Conservation (phyloP, 2,329 filamentous ascomycete genomes). For the Metarhizium brunneum region DNA sequence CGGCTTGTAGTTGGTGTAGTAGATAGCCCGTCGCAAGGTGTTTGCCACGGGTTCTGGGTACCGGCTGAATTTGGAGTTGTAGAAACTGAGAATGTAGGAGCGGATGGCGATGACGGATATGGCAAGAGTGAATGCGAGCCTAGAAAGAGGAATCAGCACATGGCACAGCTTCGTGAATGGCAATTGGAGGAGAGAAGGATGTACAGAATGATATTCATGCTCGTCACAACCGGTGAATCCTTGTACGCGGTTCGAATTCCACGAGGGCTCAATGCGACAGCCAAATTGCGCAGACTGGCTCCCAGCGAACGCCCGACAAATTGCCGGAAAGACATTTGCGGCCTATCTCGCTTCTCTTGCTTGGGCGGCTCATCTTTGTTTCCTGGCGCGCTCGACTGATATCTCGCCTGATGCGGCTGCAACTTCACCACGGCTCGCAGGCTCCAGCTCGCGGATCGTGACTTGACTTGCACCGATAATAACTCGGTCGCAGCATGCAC, state of each 20-base stretch:
- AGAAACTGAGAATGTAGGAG: constrained; percentile 46
- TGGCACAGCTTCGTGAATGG: not conserved
- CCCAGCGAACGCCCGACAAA: constrained; percentile 20
- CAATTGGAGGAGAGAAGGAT: constrained; percentile 1
- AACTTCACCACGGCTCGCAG: constrained; percentile 21
- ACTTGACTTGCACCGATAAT: constrained; percentile 22
- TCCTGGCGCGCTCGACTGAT: constrained; percentile 15
- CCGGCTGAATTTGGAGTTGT: constrained; percentile 43
- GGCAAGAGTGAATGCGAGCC: constrained; percentile 19
- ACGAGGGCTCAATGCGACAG: constrained; percentile 23
- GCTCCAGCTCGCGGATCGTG: constrained; percentile 17
- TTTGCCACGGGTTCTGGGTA: constrained; percentile 65
- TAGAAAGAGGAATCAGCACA: constrained; percentile 6
- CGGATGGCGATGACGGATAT: constrained; percentile 22
- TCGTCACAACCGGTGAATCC: constrained; percentile 21
- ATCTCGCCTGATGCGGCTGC: constrained; percentile 16
- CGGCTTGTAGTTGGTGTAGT: constrained; percentile 70
- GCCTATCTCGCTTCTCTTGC: constrained; percentile 14
- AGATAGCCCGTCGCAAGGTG: constrained; percentile 73
- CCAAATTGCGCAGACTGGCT: constrained; percentile 24
- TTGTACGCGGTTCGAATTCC: constrained; percentile 25
- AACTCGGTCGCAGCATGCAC: constrained; percentile 19
- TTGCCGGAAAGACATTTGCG: constrained; percentile 22
- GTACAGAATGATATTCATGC: constrained; percentile 22
- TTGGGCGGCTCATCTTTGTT: constrained; percentile 7